Percentiles rank a stretch among this genome's conserved stretches.
phyloP scores from a whole-genome alignment of 441 rosid species.

The Populus hybrid region DNA sequence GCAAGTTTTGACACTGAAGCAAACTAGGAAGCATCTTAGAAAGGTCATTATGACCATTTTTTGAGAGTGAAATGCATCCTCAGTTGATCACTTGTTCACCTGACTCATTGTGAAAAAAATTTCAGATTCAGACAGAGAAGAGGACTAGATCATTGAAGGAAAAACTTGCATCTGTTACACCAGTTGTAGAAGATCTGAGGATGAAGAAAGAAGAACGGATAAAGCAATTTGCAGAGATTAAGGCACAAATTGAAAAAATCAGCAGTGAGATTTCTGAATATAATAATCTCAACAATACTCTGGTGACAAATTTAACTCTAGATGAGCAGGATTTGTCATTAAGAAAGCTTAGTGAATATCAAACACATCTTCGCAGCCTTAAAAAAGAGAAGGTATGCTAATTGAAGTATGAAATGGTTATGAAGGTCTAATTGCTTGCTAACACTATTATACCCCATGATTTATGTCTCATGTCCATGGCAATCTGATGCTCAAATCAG shows the following conservation, averaged over 20 bases:
- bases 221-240: conserved; percentile 74
- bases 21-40: background rate
- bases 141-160: conserved; percentile 62
- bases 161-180: conserved; percentile 76
- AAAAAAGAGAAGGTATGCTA: conserved; percentile 81
- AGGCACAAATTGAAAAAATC: conserved; percentile 77
- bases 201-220: conserved; percentile 74
- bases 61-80: background rate
- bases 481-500: background rate
- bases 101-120: conserved; percentile 14
- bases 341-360: conserved; percentile 82
- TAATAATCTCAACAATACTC: conserved; percentile 33
- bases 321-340: conserved; percentile 81
- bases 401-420: background rate
- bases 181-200: conserved; percentile 76
- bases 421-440: conserved; percentile 1
- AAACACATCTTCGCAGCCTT: conserved; percentile 72
- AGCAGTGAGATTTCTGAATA: conserved; percentile 80
- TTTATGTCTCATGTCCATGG: background rate
- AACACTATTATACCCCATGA: background rate
- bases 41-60: background rate
- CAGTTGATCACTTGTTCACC: conserved; percentile 12
- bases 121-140: conserved; percentile 60
- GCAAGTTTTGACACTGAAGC: background rate
- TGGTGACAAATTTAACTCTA: conserved; percentile 41